Base-by-base conservation (phyloP, 352 stramenopile genomes). In the Phytophthora multivora region DNA sequence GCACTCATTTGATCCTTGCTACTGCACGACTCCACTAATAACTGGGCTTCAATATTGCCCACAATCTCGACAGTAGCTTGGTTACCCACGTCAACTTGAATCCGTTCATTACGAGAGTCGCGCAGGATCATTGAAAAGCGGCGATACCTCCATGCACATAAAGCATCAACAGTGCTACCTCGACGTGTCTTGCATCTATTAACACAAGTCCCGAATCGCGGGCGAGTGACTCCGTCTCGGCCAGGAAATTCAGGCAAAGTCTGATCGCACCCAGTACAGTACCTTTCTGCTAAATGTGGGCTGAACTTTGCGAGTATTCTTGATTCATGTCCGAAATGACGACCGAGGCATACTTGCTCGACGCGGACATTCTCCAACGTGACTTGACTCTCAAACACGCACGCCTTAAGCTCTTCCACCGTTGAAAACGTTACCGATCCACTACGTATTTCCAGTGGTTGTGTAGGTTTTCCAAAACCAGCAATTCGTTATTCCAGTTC, bases 11-110 rank as follows among this genome's bases (percentile, higher is more conserved):
- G 16, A 48, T 30, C 4, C n/a, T 57, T 57, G 50, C 23, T 45
- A 10, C 51, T 23, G 15, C 4, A 49, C 6, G 59, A 54, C 38
- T 69, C 42, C 3, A 79, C 51, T 19, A 88, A 58, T 36, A 67
- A 28, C 46, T 67, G 59, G 12, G 81, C 73, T n/a, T 76, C 50
- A 36, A 90, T 83, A 42, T 84, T 83, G 3, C 77, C 75, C 18
- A 85, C 51, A 11, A 90, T 66, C 48, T 75, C 59, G 28, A 70
- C 50, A 13, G 64, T 51, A 13, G 74, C 70, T 26, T 63, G 30
- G 16, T 63, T 62, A 5, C 71, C 51, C 2, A 74, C 73, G 25
- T 74, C 18, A 35, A 85, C 63, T n/a, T 72, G 67, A 2, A 87
- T 35, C 18, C 65, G 59, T 10, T 77, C 63, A 26, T 71, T 66